A percentile compares a stretch with the other conserved stretches of the same genome.
Conservation (phyloP, 257 asterid genomes). For the Przewalskia tangutica region DNA sequence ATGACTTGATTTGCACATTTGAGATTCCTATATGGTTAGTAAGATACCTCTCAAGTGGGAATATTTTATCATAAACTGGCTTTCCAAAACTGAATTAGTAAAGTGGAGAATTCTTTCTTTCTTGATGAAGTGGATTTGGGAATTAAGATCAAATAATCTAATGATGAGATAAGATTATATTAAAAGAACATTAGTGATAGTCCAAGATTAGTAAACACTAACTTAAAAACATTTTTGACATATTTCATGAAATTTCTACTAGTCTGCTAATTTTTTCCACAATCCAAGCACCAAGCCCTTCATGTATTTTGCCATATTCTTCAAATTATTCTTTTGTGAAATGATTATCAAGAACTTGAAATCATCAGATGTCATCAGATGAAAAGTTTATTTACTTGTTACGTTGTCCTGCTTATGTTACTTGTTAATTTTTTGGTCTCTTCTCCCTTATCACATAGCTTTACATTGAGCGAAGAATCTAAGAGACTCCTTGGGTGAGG, state of each 20-base stretch:
- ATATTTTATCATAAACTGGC: not conserved
- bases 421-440: not conserved
- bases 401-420: not conserved
- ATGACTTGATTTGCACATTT: not conserved
- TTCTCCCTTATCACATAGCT: not conserved
- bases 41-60: not conserved
- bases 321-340: not conserved
- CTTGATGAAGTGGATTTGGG: constrained; percentile 1
- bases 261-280: not conserved
- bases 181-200: not conserved
- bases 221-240: not conserved
- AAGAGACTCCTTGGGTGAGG: not conserved
- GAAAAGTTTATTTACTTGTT: not conserved
- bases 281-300: not conserved
- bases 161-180: not conserved
- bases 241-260: not conserved
- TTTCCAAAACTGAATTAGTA: not conserved
- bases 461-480: not conserved
- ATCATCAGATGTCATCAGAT: not conserved
- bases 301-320: not conserved
- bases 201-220: not conserved
- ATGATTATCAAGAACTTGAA: constrained; percentile 2
- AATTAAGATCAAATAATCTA: not conserved
- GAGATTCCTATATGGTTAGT: not conserved
- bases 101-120: not conserved